Conservation (phyloP, 352 stramenopile species). For the Poterioochromonas sp. region DNA sequence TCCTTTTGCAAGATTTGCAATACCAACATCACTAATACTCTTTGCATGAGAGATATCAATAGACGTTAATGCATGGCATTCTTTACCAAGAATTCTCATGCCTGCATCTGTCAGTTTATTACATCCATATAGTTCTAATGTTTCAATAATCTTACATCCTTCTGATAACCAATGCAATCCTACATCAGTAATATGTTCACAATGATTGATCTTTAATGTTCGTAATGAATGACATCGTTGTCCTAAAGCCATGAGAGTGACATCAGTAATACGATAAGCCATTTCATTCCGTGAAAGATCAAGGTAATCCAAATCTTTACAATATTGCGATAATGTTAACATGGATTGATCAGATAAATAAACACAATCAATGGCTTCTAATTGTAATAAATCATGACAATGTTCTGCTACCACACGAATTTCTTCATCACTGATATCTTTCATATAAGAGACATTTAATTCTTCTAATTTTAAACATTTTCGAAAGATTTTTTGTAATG, state of each 20-base stretch:
- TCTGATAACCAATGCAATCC: constrained; percentile 7
- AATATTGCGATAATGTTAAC: neutral
- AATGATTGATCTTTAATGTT: neutral
- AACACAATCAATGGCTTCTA: neutral
- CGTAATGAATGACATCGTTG: neutral
- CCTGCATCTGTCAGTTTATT: constrained; percentile 20
- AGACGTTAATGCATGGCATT: neutral
- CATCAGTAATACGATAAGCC: constrained; percentile 20
- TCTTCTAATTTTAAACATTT: neutral
- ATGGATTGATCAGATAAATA: constrained; percentile 18
- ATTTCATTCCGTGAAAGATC: neutral
- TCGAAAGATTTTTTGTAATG: neutral
- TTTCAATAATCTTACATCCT: constrained; percentile 7
- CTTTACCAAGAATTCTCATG: neutral
- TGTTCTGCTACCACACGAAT: constrained; percentile 15
- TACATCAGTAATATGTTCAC: constrained; percentile 23
- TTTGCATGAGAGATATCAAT: constrained; percentile 11
- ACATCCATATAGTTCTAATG: neutral
- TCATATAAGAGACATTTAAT: constrained; percentile 7
- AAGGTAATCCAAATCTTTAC: neutral
- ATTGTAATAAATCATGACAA: neutral
- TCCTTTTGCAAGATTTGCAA: neutral
- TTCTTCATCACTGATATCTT: constrained; percentile 19
- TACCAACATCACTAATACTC: neutral
- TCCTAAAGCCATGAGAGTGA: constrained; percentile 10